These are phyloP conservation scores for Solanum neorickii DNA, from an alignment of 257 asterid genomes.

Conservation along the genomic window DNA sequence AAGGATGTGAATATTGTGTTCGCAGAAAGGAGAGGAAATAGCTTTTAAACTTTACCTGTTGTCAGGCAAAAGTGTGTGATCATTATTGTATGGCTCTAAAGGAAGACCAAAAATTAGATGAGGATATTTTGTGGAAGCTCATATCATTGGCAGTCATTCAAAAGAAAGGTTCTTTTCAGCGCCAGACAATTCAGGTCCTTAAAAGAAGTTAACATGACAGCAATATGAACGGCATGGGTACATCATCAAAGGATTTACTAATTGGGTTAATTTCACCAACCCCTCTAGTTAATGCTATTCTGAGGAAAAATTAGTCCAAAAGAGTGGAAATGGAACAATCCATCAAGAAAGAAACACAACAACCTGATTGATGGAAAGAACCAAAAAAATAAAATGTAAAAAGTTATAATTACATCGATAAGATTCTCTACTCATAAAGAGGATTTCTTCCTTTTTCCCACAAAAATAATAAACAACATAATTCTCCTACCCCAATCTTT, in stretches of 20 bases:
- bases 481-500: not conserved
- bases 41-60: not conserved
- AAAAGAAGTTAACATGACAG: not conserved
- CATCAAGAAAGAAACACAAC: not conserved
- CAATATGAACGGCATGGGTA: not conserved
- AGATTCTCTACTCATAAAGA: not conserved
- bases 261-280: not conserved
- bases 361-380: not conserved
- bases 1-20: not conserved
- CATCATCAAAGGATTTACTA: not conserved
- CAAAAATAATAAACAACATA: not conserved
- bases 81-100: not conserved
- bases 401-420: not conserved
- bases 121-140: not conserved
- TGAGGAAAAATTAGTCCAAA: not conserved
- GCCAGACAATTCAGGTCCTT: not conserved
- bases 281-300: not conserved
- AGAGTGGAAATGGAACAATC: not conserved
- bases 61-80: not conserved
- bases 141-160: not conserved
- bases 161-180: not conserved
- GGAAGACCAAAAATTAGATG: not conserved
- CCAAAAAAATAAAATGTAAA: not conserved
- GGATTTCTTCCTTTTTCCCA: not conserved
- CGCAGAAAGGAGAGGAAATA: not conserved